Base-by-base conservation (phyloP, 2,329 filamentous ascomycete genomes). In the Dichotomopilus funicola region DNA sequence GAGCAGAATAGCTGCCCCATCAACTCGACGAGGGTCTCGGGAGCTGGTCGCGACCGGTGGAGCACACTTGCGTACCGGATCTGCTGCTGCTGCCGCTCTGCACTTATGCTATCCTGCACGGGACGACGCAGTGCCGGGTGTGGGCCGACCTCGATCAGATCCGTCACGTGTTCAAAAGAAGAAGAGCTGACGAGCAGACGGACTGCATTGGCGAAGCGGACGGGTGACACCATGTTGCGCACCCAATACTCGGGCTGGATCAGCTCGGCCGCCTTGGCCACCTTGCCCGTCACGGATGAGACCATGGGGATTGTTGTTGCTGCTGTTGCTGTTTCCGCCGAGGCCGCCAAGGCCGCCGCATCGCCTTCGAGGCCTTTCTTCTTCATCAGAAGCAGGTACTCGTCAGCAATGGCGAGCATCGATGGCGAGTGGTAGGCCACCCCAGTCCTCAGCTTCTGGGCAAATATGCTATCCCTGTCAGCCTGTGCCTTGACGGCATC, bases 351-450 rank as follows among this genome's bases (percentile, higher is more conserved):
- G 19, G 31, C 12, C 6, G 27, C 27, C 13, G 48, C 11, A 43
- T 5, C 49, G 7, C 38, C 38, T 9, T 43, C 11, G 31, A 51
- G 40, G 44, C 19, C 9, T 8, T 12, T 27, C 19, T 27, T 27
- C 19, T 27, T 33, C n/a, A 51, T n/a, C 27, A 11, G 4, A 9
- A n/a, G 7, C 27, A 36, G 31, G 11, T 51, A 51, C 38, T 43
- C 27, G 33, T 6, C 31, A 4, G 49, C 40, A 10, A 51, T 35
- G 9, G 38, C 11, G 8, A 10, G 40, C 38, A 42, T 42, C 31
- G 33, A 35, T 7, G n/a, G 49, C 7, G 59, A 62, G 45, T 62
- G 61, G 69, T 3, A 75, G 68, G 73, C 75, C 74, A 62, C 75
- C 5, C 42, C 47, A 13, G 53, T 50, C 40, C 41, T 40, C 12